Conservation (phyloP, 192 early-diverging fungal genomes). For the Glomus cerebriforme region DNA sequence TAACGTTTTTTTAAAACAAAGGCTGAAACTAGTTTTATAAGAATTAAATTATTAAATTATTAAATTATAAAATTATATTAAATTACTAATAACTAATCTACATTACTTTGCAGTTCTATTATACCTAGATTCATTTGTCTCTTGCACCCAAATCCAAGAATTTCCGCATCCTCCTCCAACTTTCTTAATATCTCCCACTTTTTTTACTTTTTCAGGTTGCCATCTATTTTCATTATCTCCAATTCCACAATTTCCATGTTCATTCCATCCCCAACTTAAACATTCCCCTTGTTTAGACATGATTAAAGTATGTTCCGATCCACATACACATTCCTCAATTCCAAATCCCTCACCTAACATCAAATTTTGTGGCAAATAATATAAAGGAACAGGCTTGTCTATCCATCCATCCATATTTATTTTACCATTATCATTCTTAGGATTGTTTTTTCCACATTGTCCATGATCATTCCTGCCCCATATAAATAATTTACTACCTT, state of each 20-base stretch:
- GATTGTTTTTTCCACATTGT: slow-evolving; percentile 57
- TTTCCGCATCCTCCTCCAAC: slow-evolving; percentile 46
- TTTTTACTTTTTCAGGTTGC: background rate
- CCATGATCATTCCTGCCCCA: slow-evolving; percentile 82
- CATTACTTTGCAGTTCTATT: no score
- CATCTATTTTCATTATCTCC: slow-evolving; percentile 36
- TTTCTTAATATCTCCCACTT: background rate
- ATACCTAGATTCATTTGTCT: no score
- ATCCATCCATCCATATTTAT: slow-evolving; percentile 2
- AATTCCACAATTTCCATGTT: slow-evolving; percentile 86
- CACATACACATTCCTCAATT: slow-evolving; percentile 53
- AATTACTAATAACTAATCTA: no score
- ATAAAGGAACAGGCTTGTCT: slow-evolving; percentile 17
- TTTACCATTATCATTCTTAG: background rate
- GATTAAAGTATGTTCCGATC: slow-evolving; percentile 75
- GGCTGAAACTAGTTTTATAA: no score
- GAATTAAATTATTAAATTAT: no score
- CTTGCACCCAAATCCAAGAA: slow-evolving; percentile 40
- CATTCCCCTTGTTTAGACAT: slow-evolving; percentile 48
- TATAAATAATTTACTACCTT: slow-evolving; percentile 41
- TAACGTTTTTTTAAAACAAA: no score
- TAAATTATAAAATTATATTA: no score
- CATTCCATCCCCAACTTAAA: slow-evolving; percentile 91
- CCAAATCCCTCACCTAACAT: slow-evolving; percentile 27
- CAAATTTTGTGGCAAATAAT: slow-evolving; percentile 21